Conservation (phyloP, 306 rosid species). For the Arachis stenosperma region DNA sequence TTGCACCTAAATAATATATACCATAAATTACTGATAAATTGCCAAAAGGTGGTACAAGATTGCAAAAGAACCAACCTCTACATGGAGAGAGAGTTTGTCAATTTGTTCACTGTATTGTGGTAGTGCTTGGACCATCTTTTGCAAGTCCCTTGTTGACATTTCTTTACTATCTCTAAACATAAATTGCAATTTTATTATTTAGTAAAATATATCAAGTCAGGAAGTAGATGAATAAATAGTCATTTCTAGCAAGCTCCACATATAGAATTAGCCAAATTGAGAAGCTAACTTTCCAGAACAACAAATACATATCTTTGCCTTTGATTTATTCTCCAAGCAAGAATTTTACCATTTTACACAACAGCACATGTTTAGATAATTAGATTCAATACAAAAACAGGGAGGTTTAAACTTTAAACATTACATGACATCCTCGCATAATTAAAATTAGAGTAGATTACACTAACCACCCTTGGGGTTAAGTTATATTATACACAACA, state of each 20-base stretch:
- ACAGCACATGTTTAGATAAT: neutral
- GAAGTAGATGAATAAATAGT: conserved; percentile 25
- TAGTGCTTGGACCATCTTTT: conserved; percentile 97
- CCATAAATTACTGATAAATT: too few relatives aligned
- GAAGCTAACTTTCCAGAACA: conserved; percentile 31
- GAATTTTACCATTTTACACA: conserved; percentile 15
- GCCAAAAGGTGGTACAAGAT: neutral
- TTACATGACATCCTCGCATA: conserved; percentile 13
- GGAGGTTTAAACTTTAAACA: neutral
- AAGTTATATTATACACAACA: too few relatives aligned
- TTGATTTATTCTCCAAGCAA: conserved; percentile 8
- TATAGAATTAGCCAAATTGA: conserved; percentile 18
- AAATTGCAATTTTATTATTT: conserved; percentile 32
- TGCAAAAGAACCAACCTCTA: conserved; percentile 71
- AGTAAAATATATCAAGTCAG: conserved; percentile 20
- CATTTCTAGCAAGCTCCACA: conserved; percentile 29
- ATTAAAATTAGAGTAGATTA: neutral
- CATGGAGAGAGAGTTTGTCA: conserved; percentile 94
- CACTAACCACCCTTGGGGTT: too few relatives aligned
- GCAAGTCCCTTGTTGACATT: conserved; percentile 89
- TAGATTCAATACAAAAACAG: conserved; percentile 4
- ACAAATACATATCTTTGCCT: neutral
- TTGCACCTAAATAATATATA: neutral
- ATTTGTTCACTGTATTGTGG: conserved; percentile 98
- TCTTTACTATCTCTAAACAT: conserved; percentile 67